Base-by-base conservation (phyloP, 495 filamentous ascomycete species). In the Aeminium ludgeri region DNA sequence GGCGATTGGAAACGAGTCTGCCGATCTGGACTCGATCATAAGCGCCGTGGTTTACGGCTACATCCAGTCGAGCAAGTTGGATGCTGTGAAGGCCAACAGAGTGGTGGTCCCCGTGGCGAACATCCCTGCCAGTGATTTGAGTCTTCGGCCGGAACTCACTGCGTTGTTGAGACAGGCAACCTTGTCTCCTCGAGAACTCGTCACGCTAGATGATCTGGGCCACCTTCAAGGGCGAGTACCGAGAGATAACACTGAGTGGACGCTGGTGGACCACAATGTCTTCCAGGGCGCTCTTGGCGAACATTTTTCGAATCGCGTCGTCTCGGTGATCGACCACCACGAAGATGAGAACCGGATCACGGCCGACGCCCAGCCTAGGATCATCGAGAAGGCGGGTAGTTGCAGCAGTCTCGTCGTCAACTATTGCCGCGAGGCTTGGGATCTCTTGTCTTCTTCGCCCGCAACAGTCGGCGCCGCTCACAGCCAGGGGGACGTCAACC, bases 271-370 rank as follows among this genome's bases (percentile, higher is more conserved):
- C 60, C 91, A 95, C 69, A 96, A 96, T 53, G 72, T 66, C 2
- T 62, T 86, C 13, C 74, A 77, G 10, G 73, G 76, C 0, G 46
- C 56, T 3, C 54, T 78, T 7, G 55, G 36, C 59, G 56, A 31
- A 33, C 50, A 63, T 56, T 61, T 64, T 15, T 44, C 54, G 13
- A 46, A 50, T 19, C 54, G 62, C 5, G 67, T 87, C 0, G 52
- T 69, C 6, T 89, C 80, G n/a, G 82, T 81, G 42, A 77, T 97
- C 33, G 89, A 97, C 56, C 89, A 97, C 59, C 91, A 96, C 55
- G 74, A 72, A 0, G 83, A 97, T 49, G 89, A 97, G 53, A 48
- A 62, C 27, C 64, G 61, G 16, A 63, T 91, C 0, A 69, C 77
- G 0, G 34, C 57, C 0, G 53, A 43, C 2, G 54, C 46, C 7